Base-by-base conservation (phyloP, 148 eudicot species). In the Chenopodium album region DNA sequence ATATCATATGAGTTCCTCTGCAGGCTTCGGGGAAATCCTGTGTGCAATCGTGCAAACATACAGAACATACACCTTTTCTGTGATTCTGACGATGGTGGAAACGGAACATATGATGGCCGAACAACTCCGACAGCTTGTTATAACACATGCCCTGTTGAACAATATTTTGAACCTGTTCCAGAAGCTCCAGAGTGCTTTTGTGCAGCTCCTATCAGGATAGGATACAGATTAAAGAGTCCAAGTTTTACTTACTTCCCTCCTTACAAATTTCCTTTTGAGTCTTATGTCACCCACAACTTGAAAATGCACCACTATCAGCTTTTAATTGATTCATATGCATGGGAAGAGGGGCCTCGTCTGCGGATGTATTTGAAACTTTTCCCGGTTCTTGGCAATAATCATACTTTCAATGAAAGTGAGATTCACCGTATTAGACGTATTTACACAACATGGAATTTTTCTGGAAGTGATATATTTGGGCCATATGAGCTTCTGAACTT, bases 401-500 rank as follows among this genome's bases (percentile, higher is more conserved):
- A 82, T 79, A 77, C 28, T 26, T 95, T 93, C 80, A 92, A 89
- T 71, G 48, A 16, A 26, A 95, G 92, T 87, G 98, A 95, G 85
- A 77, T 95, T 88, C 79, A 67, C 46, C 76, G 84, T 28, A 84
- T 95, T 14, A 89, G 88, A 70, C 76, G 64, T 73, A 87, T 79
- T 31, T 95, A 88, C 68, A 83, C 94, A 50, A 79, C 92, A 26
- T 95, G 97, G 96, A 56, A 82, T 1, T 92, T 95, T 80, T 86
- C 87, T 78, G 88, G 84, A 50, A 89, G 52, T 76, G 92, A 95
- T 83, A 85, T 90, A 11, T 95, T 95, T 86, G 98, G 98, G 79
- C 98, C 98, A 20, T 93, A 95, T 87, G 98, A 95, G 78, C 97
- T 93, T 84, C 93, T 93, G 86, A 92, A 91, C 87, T 93, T 93